Evolutionary conservation across 495 filamentous ascomycete genomes (phyloP).

Genomic region (Tuber magnatum): DNA sequence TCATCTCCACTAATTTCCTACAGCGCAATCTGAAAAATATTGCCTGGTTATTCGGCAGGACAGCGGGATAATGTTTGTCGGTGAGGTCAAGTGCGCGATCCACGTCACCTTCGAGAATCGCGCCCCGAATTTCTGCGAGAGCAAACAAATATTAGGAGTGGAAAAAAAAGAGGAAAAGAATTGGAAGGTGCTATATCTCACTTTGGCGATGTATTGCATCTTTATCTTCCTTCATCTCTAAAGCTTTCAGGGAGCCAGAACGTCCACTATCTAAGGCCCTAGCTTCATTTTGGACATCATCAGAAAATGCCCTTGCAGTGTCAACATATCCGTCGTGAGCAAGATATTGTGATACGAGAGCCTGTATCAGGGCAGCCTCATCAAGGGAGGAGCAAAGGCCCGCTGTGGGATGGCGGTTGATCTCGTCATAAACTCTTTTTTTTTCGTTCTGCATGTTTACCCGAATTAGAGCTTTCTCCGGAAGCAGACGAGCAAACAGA

Average conservation of each 20-base stretch:
- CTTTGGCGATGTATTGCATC: constrained; percentile 83
- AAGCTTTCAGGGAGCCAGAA: constrained; percentile 44
- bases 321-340: constrained; percentile 97
- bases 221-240: constrained; percentile 76
- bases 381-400: constrained; percentile 58
- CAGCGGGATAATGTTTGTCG: constrained; percentile 66
- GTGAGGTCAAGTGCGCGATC: constrained; percentile 81
- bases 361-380: constrained; percentile 73
- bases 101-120: constrained; percentile 88
- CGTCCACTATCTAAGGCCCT: constrained; percentile 43
- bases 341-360: constrained; percentile 51
- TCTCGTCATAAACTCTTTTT: constrained; percentile 48
- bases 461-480: neutral
- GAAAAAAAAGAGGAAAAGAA: neutral
- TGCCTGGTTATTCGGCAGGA: constrained; percentile 74
- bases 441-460: constrained; percentile 32
- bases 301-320: constrained; percentile 77
- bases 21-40: constrained; percentile 88
- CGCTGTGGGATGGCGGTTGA: constrained; percentile 45
- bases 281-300: constrained; percentile 70
- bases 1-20: constrained; percentile 94
- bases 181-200: constrained; percentile 44
- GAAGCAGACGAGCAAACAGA: constrained; percentile 4
- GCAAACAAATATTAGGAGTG: constrained; percentile 16
- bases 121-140: constrained; percentile 66